These are phyloP conservation scores for Boletales sp. DNA, from an alignment of 768 basidiomycete species.

Conservation along the genomic window DNA sequence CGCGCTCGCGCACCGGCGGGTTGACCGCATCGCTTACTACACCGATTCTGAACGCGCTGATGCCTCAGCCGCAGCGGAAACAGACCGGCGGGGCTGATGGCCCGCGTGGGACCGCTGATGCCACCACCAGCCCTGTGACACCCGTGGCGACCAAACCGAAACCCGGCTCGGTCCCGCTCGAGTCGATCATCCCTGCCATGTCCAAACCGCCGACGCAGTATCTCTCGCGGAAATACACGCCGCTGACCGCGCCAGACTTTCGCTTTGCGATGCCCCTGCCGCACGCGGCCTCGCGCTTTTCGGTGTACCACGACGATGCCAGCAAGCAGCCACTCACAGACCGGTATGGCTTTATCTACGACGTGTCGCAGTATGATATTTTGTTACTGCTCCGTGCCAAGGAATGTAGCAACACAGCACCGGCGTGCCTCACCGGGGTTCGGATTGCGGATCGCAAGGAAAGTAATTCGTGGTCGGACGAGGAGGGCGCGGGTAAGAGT, in stretches of 20 bases:
- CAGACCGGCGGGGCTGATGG: constrained; percentile 27
- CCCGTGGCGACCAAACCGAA: constrained; percentile 27
- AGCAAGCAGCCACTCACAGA: constrained; percentile 69
- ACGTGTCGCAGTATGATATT: constrained; percentile 77
- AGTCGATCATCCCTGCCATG: constrained; percentile 77
- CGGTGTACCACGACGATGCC: constrained; percentile 47
- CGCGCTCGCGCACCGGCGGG: constrained; percentile 35
- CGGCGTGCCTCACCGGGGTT: constrained; percentile 82
- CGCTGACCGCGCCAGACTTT: constrained; percentile 72
- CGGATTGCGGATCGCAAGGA: constrained; percentile 84
- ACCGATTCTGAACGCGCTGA: constrained; percentile 59
- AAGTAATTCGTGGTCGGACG: constrained; percentile 73
- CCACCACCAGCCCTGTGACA: constrained; percentile 10
- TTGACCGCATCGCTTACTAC: constrained; percentile 43
- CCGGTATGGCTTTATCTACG: constrained; percentile 89
- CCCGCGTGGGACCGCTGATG: constrained; percentile 2
- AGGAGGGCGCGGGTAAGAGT: constrained; percentile 39
- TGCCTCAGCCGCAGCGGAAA: constrained; percentile 50
- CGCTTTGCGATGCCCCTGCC: constrained; percentile 62
- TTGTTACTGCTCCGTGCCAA: constrained; percentile 69
- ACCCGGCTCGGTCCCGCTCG: constrained; percentile 57
- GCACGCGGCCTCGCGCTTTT: constrained; percentile 54
- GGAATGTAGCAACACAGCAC: constrained; percentile 71
- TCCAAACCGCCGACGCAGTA: constrained; percentile 85
- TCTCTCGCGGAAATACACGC: constrained; percentile 69